Base-by-base conservation (phyloP, 2,329 filamentous ascomycete genomes). In the Fusarium guadeloupense region DNA sequence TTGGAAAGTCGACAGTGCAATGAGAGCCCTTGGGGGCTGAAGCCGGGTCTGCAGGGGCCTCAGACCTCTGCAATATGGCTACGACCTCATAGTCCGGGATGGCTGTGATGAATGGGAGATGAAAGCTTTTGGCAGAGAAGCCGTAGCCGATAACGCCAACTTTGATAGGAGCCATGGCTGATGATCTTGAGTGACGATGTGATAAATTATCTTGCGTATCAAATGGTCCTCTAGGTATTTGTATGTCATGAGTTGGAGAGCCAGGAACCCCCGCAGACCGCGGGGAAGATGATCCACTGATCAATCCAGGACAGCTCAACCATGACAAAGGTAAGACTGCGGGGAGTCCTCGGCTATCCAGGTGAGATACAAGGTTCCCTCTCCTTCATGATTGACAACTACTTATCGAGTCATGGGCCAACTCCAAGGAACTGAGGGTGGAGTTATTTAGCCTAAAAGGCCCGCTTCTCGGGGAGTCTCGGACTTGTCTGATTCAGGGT, bases 61-160 rank as follows among this genome's bases (percentile, higher is more conserved):
- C 71, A 1, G 80, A 77, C 30, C 81, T 77, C 59, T 84, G 81
- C 20, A 84, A 63, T 46, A 84, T 80, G 5, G 80, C 79, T 17
- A 79, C 70, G 25, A 83, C 73, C 39, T 80, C 67, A 13, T 81
- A 74, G 39, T 82, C 78, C 3, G 77, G 72, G 60, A 80, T 80
- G 2, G 77, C 74, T 0, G 75, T 71, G 60, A 84, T 81, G 61
- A 80, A 84, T 0, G 82, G 82, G 4, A 83, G 73, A 50, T 84
- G 80, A 54, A 83, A 83, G 56, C 70, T 76, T 59, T 79, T 81
- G 14, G 79, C 70, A 1, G 81, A 76, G 49, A 77, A 76, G 69
- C 81, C 81, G 50, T 83, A 84, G 59, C 81, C 81, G 28, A 83
- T 69, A 38, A 83, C 66, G 31, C 81, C 81, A 30, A 83, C 75